Base-by-base conservation (phyloP, 257 asterid genomes). In the Lavandula angustifolia region DNA sequence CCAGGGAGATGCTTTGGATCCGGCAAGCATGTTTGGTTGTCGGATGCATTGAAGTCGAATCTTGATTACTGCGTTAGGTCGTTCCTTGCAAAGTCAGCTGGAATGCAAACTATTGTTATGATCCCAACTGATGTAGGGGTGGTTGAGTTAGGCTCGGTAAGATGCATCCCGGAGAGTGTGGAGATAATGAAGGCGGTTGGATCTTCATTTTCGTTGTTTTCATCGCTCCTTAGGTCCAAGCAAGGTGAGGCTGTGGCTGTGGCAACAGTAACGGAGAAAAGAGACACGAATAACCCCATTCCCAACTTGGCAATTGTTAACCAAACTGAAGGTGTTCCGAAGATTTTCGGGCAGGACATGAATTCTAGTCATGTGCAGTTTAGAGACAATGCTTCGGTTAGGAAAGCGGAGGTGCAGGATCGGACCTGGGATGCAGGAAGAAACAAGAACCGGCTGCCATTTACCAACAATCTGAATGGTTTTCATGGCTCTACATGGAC, bases 101-200 rank as follows among this genome's bases (percentile, higher is more conserved):
- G 94, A 58, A 85, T 90, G 79, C 96, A 82, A 49, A 94, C 99
- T 12, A 74, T 94, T 40, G 96, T 83, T 43, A 64, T 94, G 85
- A 74, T 94, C 49, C 99, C 99, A 41, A 87, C 96, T 41, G 90
- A 84, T 61, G 71, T 84, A 9, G 97, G 99, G 5, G 99, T 94
- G 4, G 92, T 94, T 62, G 99, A 94, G 64, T 77, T 94, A 62
- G 99, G 99, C 1, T 94, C 99, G 0, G 86, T 87, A 9, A 87
- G 90, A 64, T 72, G 82, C 61, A 75, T 90, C 10, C 91, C 90
- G 0, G 99, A 87, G 52, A 90, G 77, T 48, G 10, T 47, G 61
- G 90, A 84, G 77, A 75, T 87, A 37, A 9, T 87, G 66, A 85
- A 79, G 60, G 63, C 79, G 51, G 71, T 85, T 32, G 80, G 70